These are phyloP conservation scores for Galerina sulciceps DNA, from an alignment of 768 basidiomycete genomes.

Conservation along the genomic window DNA sequence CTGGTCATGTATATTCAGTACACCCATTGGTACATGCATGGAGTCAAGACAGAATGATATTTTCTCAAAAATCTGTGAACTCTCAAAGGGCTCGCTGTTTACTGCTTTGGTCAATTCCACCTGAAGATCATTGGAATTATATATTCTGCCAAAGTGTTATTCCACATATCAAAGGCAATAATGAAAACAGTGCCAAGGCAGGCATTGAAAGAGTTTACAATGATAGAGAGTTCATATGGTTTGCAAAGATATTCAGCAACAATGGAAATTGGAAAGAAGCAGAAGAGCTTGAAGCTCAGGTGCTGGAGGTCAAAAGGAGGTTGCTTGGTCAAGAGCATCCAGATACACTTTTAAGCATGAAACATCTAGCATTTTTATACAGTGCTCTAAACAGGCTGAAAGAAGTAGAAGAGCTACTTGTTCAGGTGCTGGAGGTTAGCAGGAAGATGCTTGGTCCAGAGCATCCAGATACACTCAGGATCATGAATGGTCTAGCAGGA, in stretches of 20 bases:
- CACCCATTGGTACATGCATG: background rate
- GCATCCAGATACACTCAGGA: too few relatives aligned
- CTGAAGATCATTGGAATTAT: background rate
- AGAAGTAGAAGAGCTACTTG: background rate
- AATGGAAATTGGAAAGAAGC: background rate
- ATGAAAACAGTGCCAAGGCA: background rate
- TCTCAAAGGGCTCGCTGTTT: background rate
- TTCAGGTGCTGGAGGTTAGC: too few relatives aligned
- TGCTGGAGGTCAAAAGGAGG: background rate
- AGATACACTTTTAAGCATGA: background rate
- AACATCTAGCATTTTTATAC: background rate
- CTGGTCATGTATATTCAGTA: slow-evolving; percentile 2
- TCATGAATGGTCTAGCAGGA: too few relatives aligned
- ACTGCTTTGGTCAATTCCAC: background rate
- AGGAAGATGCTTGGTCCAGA: too few relatives aligned
- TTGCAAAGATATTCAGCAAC: background rate
- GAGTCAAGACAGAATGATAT: background rate
- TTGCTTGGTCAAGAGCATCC: background rate
- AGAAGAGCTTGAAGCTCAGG: background rate
- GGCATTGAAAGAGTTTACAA: background rate
- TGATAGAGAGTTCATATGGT: background rate
- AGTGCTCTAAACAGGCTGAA: background rate
- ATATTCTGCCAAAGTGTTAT: background rate
- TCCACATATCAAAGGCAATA: background rate
- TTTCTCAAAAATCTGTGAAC: background rate